Evolutionary conservation across 345 rosid genomes (phyloP).

Genomic region (Lepidium sativum): DNA sequence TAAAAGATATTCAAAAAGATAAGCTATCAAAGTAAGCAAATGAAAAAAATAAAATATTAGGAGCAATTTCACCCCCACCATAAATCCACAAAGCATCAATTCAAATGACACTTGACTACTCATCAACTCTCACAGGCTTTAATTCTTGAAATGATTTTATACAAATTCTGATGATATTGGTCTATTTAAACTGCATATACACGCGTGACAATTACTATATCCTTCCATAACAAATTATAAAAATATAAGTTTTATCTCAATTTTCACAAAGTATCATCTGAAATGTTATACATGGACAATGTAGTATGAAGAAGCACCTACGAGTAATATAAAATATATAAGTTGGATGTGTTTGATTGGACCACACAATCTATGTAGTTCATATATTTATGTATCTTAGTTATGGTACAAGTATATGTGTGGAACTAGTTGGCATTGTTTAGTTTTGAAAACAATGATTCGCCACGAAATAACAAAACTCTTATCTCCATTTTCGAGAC

Average conservation of each 20-base stretch:
- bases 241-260: background rate
- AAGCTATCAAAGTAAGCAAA: background rate
- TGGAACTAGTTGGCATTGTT: background rate
- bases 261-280: background rate
- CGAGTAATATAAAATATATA: background rate
- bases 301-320: background rate
- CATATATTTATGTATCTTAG: background rate
- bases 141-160: background rate
- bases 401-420: background rate
- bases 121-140: background rate
- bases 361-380: background rate
- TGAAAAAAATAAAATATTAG: background rate
- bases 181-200: background rate
- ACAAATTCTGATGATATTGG: background rate
- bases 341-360: background rate
- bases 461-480: slow-evolving; percentile 3
- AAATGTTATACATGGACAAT: background rate
- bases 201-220: background rate
- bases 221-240: background rate
- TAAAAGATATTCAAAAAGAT: background rate
- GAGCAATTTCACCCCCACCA: background rate
- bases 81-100: background rate
- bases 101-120: background rate
- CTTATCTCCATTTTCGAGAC: slow-evolving; percentile 12
- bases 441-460: background rate